A percentile compares a stretch with the other conserved stretches of the same genome.
Evolutionary conservation across 176 grass and related monocot species (phyloP).

Genomic region (Ananas comosus): DNA sequence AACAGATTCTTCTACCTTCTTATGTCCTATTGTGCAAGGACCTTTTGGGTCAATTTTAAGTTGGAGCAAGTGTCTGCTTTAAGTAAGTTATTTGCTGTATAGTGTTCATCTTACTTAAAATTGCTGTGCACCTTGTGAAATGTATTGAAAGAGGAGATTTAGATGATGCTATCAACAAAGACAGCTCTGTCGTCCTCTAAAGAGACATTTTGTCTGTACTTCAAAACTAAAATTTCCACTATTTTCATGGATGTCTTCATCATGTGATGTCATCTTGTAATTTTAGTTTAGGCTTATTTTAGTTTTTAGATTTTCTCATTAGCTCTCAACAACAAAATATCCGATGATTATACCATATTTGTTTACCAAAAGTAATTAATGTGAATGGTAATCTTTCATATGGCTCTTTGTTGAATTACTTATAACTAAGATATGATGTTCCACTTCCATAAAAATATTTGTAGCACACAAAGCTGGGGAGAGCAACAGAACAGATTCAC

Average conservation of each 20-base stretch:
- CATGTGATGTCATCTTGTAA: not conserved
- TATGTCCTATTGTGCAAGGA: not conserved
- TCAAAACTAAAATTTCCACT: not conserved
- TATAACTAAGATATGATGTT: not conserved
- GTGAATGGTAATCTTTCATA: not conserved
- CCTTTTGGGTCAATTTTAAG: not conserved
- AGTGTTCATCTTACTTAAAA: not conserved
- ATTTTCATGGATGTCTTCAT: not conserved
- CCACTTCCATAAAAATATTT: not conserved
- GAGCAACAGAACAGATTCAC: slow-evolving; percentile 73
- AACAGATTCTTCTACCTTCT: not conserved
- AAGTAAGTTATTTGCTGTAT: not conserved
- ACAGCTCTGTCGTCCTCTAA: not conserved
- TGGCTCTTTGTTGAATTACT: not conserved
- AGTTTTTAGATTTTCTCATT: not conserved
- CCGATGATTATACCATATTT: not conserved
- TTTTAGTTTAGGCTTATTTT: not conserved
- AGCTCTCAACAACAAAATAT: not conserved
- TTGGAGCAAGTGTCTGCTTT: not conserved
- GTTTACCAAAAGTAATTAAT: not conserved
- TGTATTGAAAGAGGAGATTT: not conserved
- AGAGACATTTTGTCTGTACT: not conserved
- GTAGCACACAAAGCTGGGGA: slow-evolving; percentile 69
- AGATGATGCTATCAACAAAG: not conserved
- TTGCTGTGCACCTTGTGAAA: not conserved